Percentiles rank a stretch among this genome's conserved stretches.
Evolutionary conservation across 768 basidiomycete genomes (phyloP).

Genomic region (Mycena olivaceomarginata): DNA sequence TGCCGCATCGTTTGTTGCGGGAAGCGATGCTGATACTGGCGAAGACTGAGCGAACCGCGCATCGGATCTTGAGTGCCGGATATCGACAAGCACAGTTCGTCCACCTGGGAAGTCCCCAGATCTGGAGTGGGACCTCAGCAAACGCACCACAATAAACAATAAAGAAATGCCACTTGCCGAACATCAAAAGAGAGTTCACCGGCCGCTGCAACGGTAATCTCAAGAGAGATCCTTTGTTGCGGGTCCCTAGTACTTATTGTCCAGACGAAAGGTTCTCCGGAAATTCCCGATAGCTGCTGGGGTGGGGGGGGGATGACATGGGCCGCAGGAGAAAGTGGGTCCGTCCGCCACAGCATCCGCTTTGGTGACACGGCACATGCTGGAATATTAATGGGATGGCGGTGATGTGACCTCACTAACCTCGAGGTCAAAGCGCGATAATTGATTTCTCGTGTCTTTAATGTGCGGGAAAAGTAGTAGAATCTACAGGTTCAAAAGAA

Average conservation of each 20-base stretch:
- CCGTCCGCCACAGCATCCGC: no score
- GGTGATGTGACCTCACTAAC: no score
- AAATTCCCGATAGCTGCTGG: neutral
- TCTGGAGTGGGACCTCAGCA: neutral
- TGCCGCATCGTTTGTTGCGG: neutral
- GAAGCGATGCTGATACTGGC: neutral
- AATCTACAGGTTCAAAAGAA: no score
- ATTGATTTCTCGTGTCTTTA: no score
- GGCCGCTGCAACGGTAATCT: conserved; percentile 11
- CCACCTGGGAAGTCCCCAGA: neutral
- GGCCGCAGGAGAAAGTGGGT: no score
- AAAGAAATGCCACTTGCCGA: conserved; percentile 4
- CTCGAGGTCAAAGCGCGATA: no score
- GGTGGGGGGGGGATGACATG: no score
- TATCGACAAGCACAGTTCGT: neutral
- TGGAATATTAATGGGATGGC: no score
- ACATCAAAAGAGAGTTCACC: neutral
- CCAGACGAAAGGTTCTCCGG: neutral
- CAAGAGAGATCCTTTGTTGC: conserved; percentile 4
- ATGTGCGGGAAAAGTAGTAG: no score
- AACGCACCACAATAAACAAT: neutral
- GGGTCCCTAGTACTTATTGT: neutral
- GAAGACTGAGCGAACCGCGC: neutral
- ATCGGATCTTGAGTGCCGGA: neutral
- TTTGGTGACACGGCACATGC: no score